Percentiles rank a stretch among this genome's conserved stretches.
These are phyloP conservation scores for Nasturtium officinale DNA, from an alignment of 345 rosid species.

Conservation along the genomic window DNA sequence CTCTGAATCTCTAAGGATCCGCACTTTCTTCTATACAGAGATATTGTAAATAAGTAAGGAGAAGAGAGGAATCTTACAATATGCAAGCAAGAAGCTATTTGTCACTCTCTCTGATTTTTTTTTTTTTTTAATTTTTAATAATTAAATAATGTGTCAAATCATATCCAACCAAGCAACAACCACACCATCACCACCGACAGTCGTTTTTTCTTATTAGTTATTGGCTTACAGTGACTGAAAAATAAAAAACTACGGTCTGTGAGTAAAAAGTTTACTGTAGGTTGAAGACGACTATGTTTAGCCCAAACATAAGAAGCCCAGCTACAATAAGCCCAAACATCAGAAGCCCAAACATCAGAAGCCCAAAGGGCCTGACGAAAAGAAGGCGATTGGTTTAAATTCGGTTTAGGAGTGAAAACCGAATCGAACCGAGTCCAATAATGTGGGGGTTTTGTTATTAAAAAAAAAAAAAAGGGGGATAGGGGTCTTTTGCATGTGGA, in stretches of 20 bases:
- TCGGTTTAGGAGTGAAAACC: background rate
- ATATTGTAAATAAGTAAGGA: background rate
- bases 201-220: constrained; percentile 1
- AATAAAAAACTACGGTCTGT: too few relatives aligned
- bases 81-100: constrained; percentile 34
- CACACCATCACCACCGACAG: constrained; percentile 46
- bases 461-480: background rate
- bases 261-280: background rate
- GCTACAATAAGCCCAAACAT: background rate
- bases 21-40: constrained; percentile 21
- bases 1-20: constrained; percentile 25
- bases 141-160: constrained; percentile 10
- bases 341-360: constrained; percentile 16
- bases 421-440: constrained; percentile 11
- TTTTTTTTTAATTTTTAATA: background rate
- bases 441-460: background rate
- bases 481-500: constrained; percentile 25
- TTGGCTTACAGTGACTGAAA: constrained; percentile 15
- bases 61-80: constrained; percentile 15
- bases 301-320: background rate
- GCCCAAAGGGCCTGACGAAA: background rate
- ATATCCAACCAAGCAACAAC: constrained; percentile 39
- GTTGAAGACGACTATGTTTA: background rate
- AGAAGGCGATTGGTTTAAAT: background rate
- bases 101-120: constrained; percentile 26